phyloP scores from a whole-genome alignment of 306 rosid species.

The Alnus glutinosa region DNA sequence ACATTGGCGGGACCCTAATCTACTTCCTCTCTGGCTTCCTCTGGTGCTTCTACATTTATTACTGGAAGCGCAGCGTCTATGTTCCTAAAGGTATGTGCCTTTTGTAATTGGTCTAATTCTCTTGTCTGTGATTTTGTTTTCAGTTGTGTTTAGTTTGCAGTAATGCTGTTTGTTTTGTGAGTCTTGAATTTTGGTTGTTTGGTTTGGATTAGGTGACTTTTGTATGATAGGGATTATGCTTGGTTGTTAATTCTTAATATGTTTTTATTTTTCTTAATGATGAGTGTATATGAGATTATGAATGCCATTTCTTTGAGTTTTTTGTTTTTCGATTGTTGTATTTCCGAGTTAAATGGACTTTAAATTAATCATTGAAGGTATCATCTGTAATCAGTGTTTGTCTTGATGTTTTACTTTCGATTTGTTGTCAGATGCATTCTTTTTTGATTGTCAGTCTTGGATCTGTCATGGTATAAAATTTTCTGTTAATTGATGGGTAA shows the following conservation, averaged over 20 bases:
- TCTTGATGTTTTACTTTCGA: background rate
- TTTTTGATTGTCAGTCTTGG: background rate
- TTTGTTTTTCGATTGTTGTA: background rate
- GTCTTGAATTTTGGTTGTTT: background rate
- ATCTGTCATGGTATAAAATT: conserved; percentile 1
- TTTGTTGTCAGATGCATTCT: background rate
- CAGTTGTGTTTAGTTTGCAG: too few species aligned
- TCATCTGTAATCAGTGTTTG: background rate
- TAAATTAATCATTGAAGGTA: background rate
- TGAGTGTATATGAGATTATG: background rate
- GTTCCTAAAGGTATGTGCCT: conserved; percentile 61
- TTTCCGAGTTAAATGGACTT: background rate
- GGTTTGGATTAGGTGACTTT: background rate
- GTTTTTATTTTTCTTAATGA: background rate
- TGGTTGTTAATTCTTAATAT: conserved; percentile 13
- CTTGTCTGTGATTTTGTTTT: background rate
- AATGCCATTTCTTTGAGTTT: background rate
- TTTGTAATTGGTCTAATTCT: background rate
- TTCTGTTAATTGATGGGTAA: conserved; percentile 2
- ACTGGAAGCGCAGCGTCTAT: conserved; percentile 66
- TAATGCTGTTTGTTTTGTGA: background rate
- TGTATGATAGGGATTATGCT: conserved; percentile 2
- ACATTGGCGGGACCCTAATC: conserved; percentile 61
- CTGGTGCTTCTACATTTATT: conserved; percentile 81
- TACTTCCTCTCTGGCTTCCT: conserved; percentile 68